Conservation (phyloP, 257 asterid genomes). For the Fraxinus excelsior region DNA sequence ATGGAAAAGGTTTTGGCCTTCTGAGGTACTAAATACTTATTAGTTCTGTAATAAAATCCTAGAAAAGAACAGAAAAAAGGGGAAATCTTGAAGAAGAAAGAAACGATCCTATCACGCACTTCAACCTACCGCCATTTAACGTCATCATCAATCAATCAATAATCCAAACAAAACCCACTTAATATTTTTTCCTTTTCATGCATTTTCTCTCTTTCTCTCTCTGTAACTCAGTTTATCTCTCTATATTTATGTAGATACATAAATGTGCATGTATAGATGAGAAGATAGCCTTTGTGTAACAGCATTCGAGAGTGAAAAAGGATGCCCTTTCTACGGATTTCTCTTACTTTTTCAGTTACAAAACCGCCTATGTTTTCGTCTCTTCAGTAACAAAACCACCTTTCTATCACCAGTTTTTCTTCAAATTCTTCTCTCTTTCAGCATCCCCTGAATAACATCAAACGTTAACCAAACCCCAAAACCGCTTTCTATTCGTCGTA, state of each 20-base stretch:
- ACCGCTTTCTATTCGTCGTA: background rate
- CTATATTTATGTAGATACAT: no score
- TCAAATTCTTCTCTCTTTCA: constrained; percentile 18
- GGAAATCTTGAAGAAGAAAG: constrained; percentile 6
- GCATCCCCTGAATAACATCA: background rate
- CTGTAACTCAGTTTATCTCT: no score
- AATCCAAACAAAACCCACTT: constrained; percentile 39
- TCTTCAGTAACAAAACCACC: background rate
- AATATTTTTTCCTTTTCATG: constrained; percentile 26
- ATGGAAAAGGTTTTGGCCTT: background rate
- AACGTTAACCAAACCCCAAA: background rate
- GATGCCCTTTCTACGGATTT: constrained; percentile 22
- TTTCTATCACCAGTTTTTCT: constrained; percentile 9
- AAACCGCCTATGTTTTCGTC: constrained; percentile 61
- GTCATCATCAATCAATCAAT: constrained; percentile 40
- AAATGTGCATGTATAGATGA: constrained; percentile 24
- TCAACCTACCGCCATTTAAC: constrained; percentile 47
- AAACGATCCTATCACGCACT: constrained; percentile 37
- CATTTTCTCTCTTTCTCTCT: constrained; percentile 13
- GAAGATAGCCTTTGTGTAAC: constrained; percentile 32
- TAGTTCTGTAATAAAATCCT: background rate
- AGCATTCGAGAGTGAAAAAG: constrained; percentile 31
- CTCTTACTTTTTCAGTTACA: constrained; percentile 72
- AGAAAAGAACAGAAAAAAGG: background rate
- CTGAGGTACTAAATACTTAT: background rate